phyloP scores from a whole-genome alignment of 2,329 filamentous ascomycete genomes.

The Leptodontidium sp. region DNA sequence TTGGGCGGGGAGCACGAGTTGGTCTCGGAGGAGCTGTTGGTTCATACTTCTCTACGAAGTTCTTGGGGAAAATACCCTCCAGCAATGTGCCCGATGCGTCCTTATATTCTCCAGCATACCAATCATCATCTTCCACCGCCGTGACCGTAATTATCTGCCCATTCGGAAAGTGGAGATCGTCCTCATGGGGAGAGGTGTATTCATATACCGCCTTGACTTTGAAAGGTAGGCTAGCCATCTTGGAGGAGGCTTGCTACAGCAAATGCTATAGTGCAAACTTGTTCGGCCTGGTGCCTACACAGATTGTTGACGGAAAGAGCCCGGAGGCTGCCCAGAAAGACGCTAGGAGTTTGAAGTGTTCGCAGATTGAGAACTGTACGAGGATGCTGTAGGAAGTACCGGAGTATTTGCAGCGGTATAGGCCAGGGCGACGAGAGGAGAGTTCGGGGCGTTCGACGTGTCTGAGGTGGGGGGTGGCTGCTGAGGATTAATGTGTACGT shows the following conservation, averaged over 20 bases:
- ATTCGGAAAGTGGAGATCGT: slow-evolving; percentile 86
- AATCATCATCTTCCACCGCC: slow-evolving; percentile 90
- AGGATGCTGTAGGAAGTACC: neutral
- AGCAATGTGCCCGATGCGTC: slow-evolving; percentile 77
- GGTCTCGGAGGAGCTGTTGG: slow-evolving; percentile 90
- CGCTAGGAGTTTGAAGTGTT: slow-evolving; percentile 26
- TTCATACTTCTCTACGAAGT: slow-evolving; percentile 97
- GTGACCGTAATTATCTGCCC: slow-evolving; percentile 95
- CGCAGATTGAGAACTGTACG: slow-evolving; percentile 25
- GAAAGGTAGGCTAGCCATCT: slow-evolving; percentile 78
- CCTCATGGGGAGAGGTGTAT: slow-evolving; percentile 90
- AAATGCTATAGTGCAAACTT: slow-evolving; percentile 39
- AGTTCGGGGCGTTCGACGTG: slow-evolving; percentile 25
- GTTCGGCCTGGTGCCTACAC: slow-evolving; percentile 36
- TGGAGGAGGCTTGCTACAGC: slow-evolving; percentile 50
- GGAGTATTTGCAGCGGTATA: slow-evolving; percentile 34
- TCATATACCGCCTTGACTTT: slow-evolving; percentile 97
- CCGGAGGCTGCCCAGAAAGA: slow-evolving; percentile 32
- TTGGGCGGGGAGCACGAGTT: slow-evolving; percentile 71
- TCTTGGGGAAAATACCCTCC: slow-evolving; percentile 91
- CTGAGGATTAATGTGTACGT: slow-evolving; percentile 40
- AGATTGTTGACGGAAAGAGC: slow-evolving; percentile 27
- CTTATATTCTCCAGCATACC: slow-evolving; percentile 89
- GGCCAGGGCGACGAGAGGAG: slow-evolving; percentile 30
- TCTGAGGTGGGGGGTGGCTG: slow-evolving; percentile 32